Percentiles rank a stretch among this genome's conserved stretches.
Evolutionary conservation across 2,329 filamentous ascomycete species (phyloP).

Genomic region (Beauveria varroae): DNA sequence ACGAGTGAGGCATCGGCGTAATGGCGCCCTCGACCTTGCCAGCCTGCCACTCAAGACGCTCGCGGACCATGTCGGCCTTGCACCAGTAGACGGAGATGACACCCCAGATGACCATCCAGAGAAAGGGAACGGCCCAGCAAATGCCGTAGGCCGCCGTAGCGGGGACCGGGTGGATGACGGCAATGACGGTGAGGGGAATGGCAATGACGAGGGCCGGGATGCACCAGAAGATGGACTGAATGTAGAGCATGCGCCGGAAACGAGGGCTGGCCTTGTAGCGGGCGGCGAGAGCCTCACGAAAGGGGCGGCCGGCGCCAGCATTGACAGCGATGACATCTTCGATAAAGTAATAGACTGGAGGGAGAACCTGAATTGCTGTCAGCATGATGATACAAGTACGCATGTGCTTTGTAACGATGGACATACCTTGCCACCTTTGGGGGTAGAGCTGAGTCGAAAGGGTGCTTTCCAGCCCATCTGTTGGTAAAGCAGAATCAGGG

Average conservation of each 20-base stretch:
- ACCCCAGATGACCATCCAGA: constrained; percentile 29
- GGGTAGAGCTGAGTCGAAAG: constrained; percentile 56
- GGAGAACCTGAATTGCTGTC: constrained; percentile 37
- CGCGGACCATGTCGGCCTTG: constrained; percentile 28
- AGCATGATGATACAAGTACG: neutral
- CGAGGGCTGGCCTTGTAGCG: constrained; percentile 34
- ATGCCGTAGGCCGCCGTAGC: constrained; percentile 30
- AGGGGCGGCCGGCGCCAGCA: constrained; percentile 44
- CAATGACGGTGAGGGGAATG: constrained; percentile 27
- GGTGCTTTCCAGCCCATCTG: constrained; percentile 39
- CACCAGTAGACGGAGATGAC: constrained; percentile 28
- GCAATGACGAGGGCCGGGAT: constrained; percentile 31
- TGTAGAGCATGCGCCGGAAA: constrained; percentile 33
- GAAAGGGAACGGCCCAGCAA: constrained; percentile 32
- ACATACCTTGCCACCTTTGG: constrained; percentile 40
- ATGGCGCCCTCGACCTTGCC: neutral
- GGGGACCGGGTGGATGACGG: constrained; percentile 27
- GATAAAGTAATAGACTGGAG: constrained; percentile 56
- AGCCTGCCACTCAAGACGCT: constrained; percentile 30
- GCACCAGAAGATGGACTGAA: constrained; percentile 34
- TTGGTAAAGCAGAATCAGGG: constrained; percentile 28
- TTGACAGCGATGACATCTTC: constrained; percentile 64
- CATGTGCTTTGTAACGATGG: neutral
- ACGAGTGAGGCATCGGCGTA: neutral
- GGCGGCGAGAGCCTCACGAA: constrained; percentile 33